Conservation (phyloP, 2,329 filamentous ascomycete species). For the Pseudogymnoascus sp. region DNA sequence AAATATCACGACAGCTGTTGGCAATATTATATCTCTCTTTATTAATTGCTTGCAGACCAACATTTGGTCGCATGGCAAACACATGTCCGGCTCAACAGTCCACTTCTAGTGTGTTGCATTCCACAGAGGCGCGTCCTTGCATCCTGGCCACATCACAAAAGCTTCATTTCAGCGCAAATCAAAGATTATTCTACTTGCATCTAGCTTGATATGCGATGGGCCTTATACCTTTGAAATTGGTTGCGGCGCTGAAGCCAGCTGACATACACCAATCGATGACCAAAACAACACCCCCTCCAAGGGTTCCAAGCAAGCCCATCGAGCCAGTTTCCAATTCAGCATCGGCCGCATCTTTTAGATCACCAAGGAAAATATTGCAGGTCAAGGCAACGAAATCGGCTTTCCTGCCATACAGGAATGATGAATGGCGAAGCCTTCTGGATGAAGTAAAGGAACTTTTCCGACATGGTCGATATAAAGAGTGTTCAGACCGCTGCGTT, state of each 20-base stretch:
- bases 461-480: conserved; percentile 23
- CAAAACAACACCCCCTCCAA: neutral
- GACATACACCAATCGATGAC: neutral
- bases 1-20: neutral
- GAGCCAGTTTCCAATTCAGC: neutral
- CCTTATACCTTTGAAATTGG: neutral
- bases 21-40: neutral
- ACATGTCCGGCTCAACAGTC: neutral
- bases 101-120: neutral
- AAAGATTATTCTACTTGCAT: neutral
- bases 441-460: conserved; percentile 26
- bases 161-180: neutral
- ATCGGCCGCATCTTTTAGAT: neutral
- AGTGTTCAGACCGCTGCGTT: conserved; percentile 24
- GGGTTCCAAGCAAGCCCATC: neutral
- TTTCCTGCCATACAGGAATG: conserved; percentile 20
- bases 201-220: neutral
- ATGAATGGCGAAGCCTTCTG: conserved; percentile 25
- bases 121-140: neutral
- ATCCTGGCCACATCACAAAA: neutral
- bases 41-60: neutral
- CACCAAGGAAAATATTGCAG: neutral
- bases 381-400: neutral
- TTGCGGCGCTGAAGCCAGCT: neutral
- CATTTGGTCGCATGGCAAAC: neutral